A percentile compares a stretch with the other conserved stretches of the same genome.
Evolutionary conservation across 139 green algal species (phyloP).

Genomic region (Coccomyxa sp.): DNA sequence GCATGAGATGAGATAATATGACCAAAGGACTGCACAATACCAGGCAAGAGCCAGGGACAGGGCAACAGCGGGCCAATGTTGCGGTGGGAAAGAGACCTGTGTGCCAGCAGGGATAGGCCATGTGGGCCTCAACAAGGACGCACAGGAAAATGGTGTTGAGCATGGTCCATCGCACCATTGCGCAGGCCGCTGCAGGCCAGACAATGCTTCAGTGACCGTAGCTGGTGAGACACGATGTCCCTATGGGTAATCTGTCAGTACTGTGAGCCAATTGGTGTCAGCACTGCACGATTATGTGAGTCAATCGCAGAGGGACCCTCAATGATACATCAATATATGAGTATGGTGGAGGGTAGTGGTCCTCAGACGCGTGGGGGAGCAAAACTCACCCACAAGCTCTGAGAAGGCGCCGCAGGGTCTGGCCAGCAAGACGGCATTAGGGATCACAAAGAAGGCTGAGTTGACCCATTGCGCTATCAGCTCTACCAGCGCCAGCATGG

Average conservation of each 20-base stretch:
- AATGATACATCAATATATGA: background rate
- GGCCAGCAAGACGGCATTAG: background rate
- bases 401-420: background rate
- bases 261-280: background rate
- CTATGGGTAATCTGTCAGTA: too few relatives aligned
- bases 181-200: background rate
- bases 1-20: too few relatives aligned
- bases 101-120: background rate
- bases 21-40: too few relatives aligned
- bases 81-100: background rate
- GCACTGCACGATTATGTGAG: background rate
- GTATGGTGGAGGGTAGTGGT: background rate
- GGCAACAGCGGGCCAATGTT: too few relatives aligned
- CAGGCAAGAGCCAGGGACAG: too few relatives aligned
- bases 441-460: background rate
- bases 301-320: background rate
- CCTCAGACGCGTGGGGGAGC: background rate
- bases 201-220: background rate
- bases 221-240: background rate
- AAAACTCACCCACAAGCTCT: background rate
- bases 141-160: conserved; percentile 1
- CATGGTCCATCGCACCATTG: background rate
- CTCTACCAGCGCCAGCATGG: background rate
- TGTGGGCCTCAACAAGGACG: background rate
- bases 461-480: background rate